A percentile compares a stretch with the other conserved stretches of the same genome.
Conservation (phyloP, 768 basidiomycete species). For the Xerocomellus intermedius region DNA sequence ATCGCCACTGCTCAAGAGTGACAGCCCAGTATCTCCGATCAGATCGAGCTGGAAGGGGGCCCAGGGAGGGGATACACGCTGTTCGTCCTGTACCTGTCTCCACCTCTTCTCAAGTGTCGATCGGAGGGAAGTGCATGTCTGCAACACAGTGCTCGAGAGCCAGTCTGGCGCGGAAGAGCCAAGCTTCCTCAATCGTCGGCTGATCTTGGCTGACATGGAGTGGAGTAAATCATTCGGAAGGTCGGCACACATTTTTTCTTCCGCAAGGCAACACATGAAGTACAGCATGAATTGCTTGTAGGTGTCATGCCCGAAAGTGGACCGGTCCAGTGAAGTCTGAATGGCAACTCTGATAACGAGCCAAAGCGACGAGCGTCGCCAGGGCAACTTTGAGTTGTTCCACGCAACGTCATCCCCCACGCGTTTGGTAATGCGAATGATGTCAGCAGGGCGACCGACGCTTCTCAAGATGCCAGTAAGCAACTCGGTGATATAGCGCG, state of each 20-base stretch:
- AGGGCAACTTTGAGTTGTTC: constrained; percentile 38
- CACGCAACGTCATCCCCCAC: constrained; percentile 48
- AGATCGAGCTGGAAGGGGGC: constrained; percentile 28
- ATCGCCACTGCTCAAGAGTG: constrained; percentile 28
- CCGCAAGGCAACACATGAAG: constrained; percentile 22
- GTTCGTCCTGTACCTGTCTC: constrained; percentile 30
- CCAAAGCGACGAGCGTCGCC: constrained; percentile 53
- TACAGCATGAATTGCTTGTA: constrained; percentile 38
- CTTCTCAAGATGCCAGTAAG: constrained; percentile 47
- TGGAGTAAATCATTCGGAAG: constrained; percentile 36
- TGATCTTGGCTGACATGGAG: constrained; percentile 37
- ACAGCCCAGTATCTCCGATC: constrained; percentile 31
- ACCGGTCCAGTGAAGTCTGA: constrained; percentile 36
- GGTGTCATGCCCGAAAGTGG: constrained; percentile 3
- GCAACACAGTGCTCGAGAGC: constrained; percentile 8
- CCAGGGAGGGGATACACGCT: constrained; percentile 32
- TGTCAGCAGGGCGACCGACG: constrained; percentile 30
- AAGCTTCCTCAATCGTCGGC: constrained; percentile 39
- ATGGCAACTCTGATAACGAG: constrained; percentile 46
- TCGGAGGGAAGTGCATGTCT: constrained; percentile 17
- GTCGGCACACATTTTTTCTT: neutral
- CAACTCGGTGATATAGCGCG: constrained; percentile 49
- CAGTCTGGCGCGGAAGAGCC: constrained; percentile 13
- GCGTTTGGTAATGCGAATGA: constrained; percentile 39
- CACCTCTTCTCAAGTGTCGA: constrained; percentile 35